These are phyloP conservation scores for Rheum nobile DNA, from an alignment of 148 eudicot species.

Conservation along the genomic window DNA sequence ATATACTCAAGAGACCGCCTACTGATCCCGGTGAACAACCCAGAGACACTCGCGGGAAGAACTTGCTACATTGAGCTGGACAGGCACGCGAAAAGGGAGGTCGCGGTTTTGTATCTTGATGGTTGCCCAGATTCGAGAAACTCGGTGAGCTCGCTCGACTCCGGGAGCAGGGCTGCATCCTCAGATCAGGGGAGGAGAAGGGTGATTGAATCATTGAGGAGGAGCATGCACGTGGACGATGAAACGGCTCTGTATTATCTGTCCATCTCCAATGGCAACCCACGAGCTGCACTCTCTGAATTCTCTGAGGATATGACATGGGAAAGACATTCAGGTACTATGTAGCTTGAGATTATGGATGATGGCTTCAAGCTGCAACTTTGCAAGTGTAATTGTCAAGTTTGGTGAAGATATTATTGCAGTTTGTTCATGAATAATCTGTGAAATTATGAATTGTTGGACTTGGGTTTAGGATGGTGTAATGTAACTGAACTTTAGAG, in stretches of 20 bases:
- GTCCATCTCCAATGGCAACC: constrained; percentile 69
- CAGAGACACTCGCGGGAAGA: constrained; percentile 41
- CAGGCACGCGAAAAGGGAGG: constrained; percentile 77
- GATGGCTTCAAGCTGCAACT: too few species aligned
- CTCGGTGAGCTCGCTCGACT: constrained; percentile 14
- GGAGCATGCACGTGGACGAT: constrained; percentile 97
- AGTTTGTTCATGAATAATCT: not conserved
- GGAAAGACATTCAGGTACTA: constrained; percentile 57
- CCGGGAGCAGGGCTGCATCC: constrained; percentile 3
- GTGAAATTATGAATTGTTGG: not conserved
- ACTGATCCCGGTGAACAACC: constrained; percentile 63
- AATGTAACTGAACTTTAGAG: not conserved
- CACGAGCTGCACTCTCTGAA: constrained; percentile 70
- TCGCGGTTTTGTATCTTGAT: constrained; percentile 73
- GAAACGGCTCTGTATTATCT: constrained; percentile 86
- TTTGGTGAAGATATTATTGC: not conserved
- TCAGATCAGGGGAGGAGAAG: constrained; percentile 51
- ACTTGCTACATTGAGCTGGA: constrained; percentile 94
- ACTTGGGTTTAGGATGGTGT: not conserved
- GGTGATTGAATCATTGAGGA: constrained; percentile 65
- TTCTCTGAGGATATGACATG: constrained; percentile 71
- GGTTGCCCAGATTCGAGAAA: constrained; percentile 38
- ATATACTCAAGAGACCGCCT: constrained; percentile 85
- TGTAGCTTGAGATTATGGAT: constrained; percentile 15
- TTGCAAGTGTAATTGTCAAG: not conserved